Conservation (phyloP, 192 early-diverging fungal species). For the Coemansia sp. region DNA sequence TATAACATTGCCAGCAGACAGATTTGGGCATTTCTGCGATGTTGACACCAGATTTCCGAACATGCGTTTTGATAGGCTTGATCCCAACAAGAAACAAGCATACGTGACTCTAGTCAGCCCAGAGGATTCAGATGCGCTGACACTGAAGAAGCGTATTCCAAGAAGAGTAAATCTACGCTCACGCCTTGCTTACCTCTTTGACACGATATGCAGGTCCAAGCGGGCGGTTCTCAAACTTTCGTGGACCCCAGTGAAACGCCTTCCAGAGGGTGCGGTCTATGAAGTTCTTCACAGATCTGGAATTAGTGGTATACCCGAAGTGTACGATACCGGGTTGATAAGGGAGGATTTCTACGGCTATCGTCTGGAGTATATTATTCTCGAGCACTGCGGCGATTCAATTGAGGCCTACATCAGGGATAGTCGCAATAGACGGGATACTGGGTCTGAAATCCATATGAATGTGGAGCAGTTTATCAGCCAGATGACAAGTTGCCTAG, state of each 20-base stretch:
- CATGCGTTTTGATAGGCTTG: neutral
- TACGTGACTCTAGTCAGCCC: neutral
- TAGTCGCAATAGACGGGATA: neutral
- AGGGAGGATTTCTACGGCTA: neutral
- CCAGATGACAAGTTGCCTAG: neutral
- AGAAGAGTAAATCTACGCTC: neutral
- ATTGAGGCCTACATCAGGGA: neutral
- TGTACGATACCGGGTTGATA: conserved; percentile 5
- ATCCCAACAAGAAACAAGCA: neutral
- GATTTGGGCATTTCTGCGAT: conserved; percentile 11
- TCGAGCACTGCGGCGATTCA: conserved; percentile 1
- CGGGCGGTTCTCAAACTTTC: neutral
- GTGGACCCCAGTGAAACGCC: neutral
- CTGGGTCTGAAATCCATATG: neutral
- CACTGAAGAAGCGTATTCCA: neutral
- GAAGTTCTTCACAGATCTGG: neutral
- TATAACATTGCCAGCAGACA: neutral
- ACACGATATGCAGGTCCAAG: neutral
- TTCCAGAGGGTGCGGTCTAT: conserved; percentile 7
- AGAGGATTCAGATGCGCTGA: neutral
- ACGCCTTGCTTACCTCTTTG: neutral
- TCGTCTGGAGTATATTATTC: conserved; percentile 11
- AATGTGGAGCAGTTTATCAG: neutral
- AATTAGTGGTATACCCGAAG: neutral
- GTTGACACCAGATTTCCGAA: neutral